These are phyloP conservation scores for Ilex aquifolium DNA, from an alignment of 257 asterid species.

Conservation along the genomic window DNA sequence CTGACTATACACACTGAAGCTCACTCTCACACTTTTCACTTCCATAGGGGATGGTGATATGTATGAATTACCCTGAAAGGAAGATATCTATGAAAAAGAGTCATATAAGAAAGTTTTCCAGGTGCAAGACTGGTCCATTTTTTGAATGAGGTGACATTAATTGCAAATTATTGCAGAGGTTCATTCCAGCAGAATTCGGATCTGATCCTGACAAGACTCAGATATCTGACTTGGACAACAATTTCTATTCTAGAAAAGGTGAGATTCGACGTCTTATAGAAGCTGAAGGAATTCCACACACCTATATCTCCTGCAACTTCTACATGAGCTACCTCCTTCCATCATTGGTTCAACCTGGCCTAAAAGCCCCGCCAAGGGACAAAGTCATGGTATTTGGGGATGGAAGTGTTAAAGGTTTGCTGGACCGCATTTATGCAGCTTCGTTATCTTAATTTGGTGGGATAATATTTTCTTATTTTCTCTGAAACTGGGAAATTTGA, in stretches of 20 bases:
- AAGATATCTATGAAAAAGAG: too few relatives aligned
- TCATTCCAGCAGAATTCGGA: conserved; percentile 91
- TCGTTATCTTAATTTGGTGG: too few relatives aligned
- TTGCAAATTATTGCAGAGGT: conserved; percentile 48
- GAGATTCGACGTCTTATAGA: conserved; percentile 79
- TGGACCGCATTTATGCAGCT: too few relatives aligned
- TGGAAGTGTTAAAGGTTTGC: conserved; percentile 62
- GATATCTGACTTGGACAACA: conserved; percentile 54
- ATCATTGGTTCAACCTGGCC: conserved; percentile 78
- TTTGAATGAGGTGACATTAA: neutral
- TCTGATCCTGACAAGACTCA: conserved; percentile 70
- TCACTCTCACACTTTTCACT: too few relatives aligned
- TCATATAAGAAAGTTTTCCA: neutral
- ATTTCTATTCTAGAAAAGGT: conserved; percentile 65
- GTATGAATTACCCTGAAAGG: too few relatives aligned
- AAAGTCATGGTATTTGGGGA: conserved; percentile 75
- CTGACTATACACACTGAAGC: too few relatives aligned
- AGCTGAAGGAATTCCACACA: conserved; percentile 68
- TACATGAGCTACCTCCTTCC: conserved; percentile 68
- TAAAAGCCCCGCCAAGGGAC: conserved; percentile 61
- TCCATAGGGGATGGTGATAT: too few relatives aligned
- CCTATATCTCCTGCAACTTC: conserved; percentile 85
- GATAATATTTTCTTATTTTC: too few relatives aligned
- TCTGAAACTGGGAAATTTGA: too few relatives aligned
- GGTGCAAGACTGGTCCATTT: neutral